Evolutionary conservation across 2,329 filamentous ascomycete genomes (phyloP).

Genomic region (Epichloe baconii): DNA sequence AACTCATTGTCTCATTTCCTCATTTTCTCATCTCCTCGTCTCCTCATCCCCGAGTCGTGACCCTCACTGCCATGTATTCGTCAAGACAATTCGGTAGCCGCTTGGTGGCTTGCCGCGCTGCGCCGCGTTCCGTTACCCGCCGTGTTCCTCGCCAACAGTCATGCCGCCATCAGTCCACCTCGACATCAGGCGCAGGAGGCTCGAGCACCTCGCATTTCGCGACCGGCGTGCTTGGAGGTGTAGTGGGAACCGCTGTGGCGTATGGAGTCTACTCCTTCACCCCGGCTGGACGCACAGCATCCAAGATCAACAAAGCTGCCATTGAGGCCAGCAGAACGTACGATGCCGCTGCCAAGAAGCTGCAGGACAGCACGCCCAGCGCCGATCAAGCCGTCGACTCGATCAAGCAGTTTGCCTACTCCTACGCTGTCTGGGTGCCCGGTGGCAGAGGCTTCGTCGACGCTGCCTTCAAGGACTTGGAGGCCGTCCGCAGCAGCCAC

Average conservation of each 20-base stretch:
- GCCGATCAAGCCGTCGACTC: slow-evolving; percentile 53
- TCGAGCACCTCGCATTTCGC: slow-evolving; percentile 21
- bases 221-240: slow-evolving; percentile 30
- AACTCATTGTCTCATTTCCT: background rate
- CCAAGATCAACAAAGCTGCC: slow-evolving; percentile 32
- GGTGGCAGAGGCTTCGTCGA: slow-evolving; percentile 58
- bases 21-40: background rate
- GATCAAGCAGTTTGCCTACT: slow-evolving; percentile 52
- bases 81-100: slow-evolving; percentile 17
- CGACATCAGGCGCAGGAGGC: slow-evolving; percentile 12
- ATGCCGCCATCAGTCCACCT: slow-evolving; percentile 29
- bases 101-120: slow-evolving; percentile 11
- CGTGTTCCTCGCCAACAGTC: slow-evolving; percentile 14
- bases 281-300: slow-evolving; percentile 26
- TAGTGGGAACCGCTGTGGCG: slow-evolving; percentile 28
- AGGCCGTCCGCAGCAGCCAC: slow-evolving; percentile 54
- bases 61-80: slow-evolving; percentile 15
- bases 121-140: slow-evolving; percentile 12
- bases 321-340: slow-evolving; percentile 48
- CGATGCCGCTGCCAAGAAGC: slow-evolving; percentile 43
- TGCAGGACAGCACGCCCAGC: slow-evolving; percentile 49
- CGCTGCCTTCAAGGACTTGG: slow-evolving; percentile 55
- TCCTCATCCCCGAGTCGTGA: background rate
- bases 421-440: slow-evolving; percentile 59
- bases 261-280: slow-evolving; percentile 32